phyloP scores from a whole-genome alignment of 2,329 filamentous ascomycete species.

The Epichloe brachyelytri region DNA sequence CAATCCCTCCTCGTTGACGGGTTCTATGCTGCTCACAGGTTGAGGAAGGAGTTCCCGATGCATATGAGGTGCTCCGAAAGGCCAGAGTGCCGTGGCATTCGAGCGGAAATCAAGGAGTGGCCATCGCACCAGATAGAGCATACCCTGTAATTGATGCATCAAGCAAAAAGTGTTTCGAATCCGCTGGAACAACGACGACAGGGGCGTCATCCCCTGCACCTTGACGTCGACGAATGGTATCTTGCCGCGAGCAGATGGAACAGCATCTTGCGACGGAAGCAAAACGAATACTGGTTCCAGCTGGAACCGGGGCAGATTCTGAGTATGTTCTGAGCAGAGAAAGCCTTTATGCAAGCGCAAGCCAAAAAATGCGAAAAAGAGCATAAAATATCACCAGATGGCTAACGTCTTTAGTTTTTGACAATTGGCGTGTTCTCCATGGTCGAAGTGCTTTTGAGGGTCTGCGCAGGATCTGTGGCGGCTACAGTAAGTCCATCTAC shows the following conservation, averaged over 20 bases:
- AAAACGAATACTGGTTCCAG: conserved; percentile 68
- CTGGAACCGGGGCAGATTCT: conserved; percentile 65
- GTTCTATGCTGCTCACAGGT: conserved; percentile 54
- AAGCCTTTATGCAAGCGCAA: no score
- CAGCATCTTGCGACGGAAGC: conserved; percentile 48
- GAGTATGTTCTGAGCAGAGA: conserved; percentile 36
- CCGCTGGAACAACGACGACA: conserved; percentile 89
- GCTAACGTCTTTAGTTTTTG: conserved; percentile 51
- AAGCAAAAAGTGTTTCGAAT: conserved; percentile 40
- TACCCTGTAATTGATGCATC: conserved; percentile 62
- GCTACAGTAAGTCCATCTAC: conserved; percentile 54
- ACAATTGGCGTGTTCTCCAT: conserved; percentile 92
- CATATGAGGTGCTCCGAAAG: conserved; percentile 44
- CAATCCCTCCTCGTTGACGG: conserved; percentile 76
- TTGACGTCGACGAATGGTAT: conserved; percentile 56
- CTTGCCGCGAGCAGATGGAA: conserved; percentile 64
- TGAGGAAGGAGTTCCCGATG: conserved; percentile 38
- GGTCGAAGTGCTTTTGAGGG: conserved; percentile 75
- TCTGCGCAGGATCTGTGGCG: conserved; percentile 77
- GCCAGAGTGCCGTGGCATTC: conserved; percentile 63
- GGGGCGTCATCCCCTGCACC: conserved; percentile 53
- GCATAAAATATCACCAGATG: neutral
- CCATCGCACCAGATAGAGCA: conserved; percentile 56
- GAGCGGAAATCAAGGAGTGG: conserved; percentile 77
- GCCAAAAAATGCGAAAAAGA: neutral